These are phyloP conservation scores for Lichenothelia convexa DNA, from an alignment of 495 filamentous ascomycete genomes.

Conservation along the genomic window DNA sequence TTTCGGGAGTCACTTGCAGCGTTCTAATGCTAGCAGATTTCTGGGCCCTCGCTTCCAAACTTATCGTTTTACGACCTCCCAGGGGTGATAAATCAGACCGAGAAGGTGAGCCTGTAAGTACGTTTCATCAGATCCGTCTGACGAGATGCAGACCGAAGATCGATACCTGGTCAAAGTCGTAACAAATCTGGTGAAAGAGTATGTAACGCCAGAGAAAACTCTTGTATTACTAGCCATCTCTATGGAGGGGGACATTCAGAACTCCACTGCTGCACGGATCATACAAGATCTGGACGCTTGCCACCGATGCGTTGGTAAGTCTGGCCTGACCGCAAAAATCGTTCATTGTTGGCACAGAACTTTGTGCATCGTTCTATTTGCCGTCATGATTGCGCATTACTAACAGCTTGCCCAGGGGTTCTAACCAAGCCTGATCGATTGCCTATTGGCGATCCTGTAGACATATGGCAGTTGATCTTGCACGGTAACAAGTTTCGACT, in stretches of 20 bases:
- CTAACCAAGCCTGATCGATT: constrained; percentile 66
- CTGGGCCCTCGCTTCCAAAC: constrained; percentile 45
- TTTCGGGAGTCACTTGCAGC: neutral
- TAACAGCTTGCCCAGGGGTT: constrained; percentile 34
- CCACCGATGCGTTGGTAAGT: constrained; percentile 37
- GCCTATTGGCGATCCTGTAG: constrained; percentile 25
- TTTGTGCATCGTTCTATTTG: too few relatives aligned
- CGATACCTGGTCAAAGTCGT: constrained; percentile 47
- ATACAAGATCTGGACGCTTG: constrained; percentile 40
- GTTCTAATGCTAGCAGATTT: constrained; percentile 24
- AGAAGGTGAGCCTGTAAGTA: constrained; percentile 19
- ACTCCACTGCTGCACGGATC: constrained; percentile 46
- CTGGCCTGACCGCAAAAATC: neutral
- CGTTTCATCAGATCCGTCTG: neutral
- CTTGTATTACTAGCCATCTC: constrained; percentile 58
- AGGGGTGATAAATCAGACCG: constrained; percentile 51
- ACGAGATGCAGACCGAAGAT: constrained; percentile 26
- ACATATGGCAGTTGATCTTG: constrained; percentile 41
- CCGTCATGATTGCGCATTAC: too few relatives aligned
- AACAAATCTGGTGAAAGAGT: constrained; percentile 45
- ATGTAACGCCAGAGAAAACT: constrained; percentile 42
- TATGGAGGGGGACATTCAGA: constrained; percentile 56
- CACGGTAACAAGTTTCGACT: constrained; percentile 32
- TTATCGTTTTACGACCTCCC: constrained; percentile 69
- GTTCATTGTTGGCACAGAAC: too few relatives aligned